phyloP scores from a whole-genome alignment of 495 filamentous ascomycete species.

The Melanomma pulvis-pyrius region DNA sequence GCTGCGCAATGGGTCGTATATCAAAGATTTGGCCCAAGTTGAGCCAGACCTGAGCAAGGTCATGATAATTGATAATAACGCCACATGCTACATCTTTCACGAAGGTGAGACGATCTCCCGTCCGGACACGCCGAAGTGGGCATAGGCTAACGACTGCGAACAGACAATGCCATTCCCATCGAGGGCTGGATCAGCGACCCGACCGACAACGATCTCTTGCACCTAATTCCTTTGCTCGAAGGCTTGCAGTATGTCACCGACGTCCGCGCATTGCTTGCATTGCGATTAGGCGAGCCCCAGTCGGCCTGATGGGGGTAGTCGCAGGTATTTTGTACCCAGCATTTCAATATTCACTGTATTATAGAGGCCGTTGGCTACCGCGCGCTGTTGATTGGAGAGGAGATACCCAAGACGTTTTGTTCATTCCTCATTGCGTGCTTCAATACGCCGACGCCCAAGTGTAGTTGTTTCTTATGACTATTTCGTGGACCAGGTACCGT shows the following conservation, averaged over 20 bases:
- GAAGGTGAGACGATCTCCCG: constrained; percentile 66
- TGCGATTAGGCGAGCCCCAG: constrained; percentile 79
- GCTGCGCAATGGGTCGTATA: constrained; percentile 89
- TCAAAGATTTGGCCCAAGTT: constrained; percentile 94
- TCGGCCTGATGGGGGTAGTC: constrained; percentile 9
- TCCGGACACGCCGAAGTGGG: constrained; percentile 17
- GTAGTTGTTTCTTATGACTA: constrained; percentile 21
- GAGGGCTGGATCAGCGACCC: constrained; percentile 93
- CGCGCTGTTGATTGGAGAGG: constrained; percentile 29
- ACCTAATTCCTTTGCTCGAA: constrained; percentile 91
- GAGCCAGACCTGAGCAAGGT: constrained; percentile 96
- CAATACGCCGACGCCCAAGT: not conserved
- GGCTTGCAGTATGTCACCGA: constrained; percentile 95
- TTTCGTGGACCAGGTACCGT: not conserved
- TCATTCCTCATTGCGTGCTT: constrained; percentile 4
- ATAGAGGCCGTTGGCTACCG: constrained; percentile 25
- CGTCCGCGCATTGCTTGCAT: constrained; percentile 82
- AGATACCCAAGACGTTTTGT: constrained; percentile 33
- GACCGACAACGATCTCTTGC: constrained; percentile 85
- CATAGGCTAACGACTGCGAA: constrained; percentile 22
- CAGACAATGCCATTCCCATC: constrained; percentile 93
- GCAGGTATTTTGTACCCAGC: not conserved
- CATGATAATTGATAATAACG: constrained; percentile 98
- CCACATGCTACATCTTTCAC: constrained; percentile 97
- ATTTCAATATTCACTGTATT: constrained; percentile 23